Base-by-base conservation (phyloP, 306 rosid species). In the Mimosa bimucronata region DNA sequence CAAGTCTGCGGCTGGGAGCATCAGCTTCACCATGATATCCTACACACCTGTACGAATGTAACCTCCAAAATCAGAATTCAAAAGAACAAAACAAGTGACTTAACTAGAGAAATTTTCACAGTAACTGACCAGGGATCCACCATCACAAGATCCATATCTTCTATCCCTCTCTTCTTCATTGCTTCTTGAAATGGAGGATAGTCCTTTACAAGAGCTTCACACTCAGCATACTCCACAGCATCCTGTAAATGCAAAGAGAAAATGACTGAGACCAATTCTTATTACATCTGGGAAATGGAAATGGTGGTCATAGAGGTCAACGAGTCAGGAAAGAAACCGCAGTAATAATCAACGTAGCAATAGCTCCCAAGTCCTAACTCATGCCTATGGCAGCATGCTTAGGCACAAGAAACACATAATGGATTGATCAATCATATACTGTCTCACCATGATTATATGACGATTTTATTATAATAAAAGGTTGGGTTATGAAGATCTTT, bases 71-170 rank as follows among this genome's bases (percentile, higher is more conserved):
- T 75, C 73, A 66, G 61, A 57, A 46, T 73, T 81, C 31, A 23
- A 76, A n/a, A 40, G 66, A 25, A 62, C 46, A 19, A 40, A 67
- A 34, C 38, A 34, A 34, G 38, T 37, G 30, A 48, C 52, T 62
- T 57, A 40, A 14, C 19, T 45, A 4, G 21, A 46, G 75, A 46
- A 66, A 62, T 76, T 80, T 58, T 21, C 45, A 31, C 37, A 31
- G 80, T 41, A 71, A 77, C 90, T 57, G 78, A 92, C 97, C 97
- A 92, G 40, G 97, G 86, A 86, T 92, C 97, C 44, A 92, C 97
- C 97, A 90, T 92, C 81, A 92, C 91, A 31, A 92, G 97, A 83
- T 92, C 97, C 92, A 92, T 82, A 87, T 92, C 97, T 79, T 92
- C 97, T 76, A 92, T 92, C 30, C 97, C 97, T 80, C 97, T 90